Conservation (phyloP, 192 early-diverging fungal genomes). For the Diversispora epigaea region DNA sequence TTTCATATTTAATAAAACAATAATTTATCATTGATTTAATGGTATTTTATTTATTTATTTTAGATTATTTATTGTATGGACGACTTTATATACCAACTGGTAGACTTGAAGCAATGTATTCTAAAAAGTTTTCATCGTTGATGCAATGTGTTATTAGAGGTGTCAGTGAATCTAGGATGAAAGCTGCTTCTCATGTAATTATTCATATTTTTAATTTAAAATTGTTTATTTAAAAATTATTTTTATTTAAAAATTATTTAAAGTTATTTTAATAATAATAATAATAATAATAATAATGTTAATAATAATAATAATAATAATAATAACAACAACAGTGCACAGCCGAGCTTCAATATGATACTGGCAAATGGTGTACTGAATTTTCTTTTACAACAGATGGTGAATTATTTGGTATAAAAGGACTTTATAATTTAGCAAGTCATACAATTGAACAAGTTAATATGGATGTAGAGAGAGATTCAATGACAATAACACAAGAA, state of each 20-base stretch:
- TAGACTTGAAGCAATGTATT: conserved; percentile 64
- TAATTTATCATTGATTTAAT: too few relatives aligned
- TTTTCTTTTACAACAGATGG: conserved; percentile 74
- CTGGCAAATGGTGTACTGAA: conserved; percentile 73
- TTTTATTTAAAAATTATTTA: not conserved
- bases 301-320: not conserved
- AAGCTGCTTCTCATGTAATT: conserved; percentile 50
- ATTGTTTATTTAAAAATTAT: not conserved
- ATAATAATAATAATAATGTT: too few relatives aligned
- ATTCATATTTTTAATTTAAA: not conserved
- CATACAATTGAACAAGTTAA: not conserved
- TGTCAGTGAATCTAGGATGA: conserved; percentile 56
- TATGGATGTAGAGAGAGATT: conserved; percentile 48
- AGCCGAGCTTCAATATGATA: conserved; percentile 70
- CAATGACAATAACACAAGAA: conserved; percentile 40
- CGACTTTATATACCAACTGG: conserved; percentile 70
- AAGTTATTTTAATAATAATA: too few relatives aligned
- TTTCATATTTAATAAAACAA: too few relatives aligned
- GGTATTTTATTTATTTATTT: not conserved
- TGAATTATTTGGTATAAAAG: conserved; percentile 76
- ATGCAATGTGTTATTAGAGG: conserved; percentile 62
- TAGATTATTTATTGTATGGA: conserved; percentile 69
- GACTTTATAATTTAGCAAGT: conserved; percentile 73
- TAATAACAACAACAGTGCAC: conserved; percentile 44
- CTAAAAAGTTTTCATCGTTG: conserved; percentile 51